Conservation (phyloP, 257 asterid species). For the Ajuga chamaepitys region DNA sequence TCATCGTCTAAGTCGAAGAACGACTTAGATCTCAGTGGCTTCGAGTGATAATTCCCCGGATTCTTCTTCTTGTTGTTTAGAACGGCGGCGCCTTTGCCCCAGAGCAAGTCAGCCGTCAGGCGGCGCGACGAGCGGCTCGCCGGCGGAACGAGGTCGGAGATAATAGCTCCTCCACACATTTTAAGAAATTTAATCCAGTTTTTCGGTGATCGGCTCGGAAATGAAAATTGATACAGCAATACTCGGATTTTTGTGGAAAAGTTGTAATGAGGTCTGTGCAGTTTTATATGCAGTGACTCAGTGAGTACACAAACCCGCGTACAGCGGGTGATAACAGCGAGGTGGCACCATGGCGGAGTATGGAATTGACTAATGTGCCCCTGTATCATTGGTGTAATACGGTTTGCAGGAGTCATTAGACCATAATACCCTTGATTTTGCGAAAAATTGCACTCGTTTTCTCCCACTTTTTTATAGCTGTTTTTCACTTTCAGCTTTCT, state of each 20-base stretch:
- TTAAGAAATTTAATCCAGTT: neutral
- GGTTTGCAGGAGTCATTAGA: neutral
- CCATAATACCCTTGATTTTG: neutral
- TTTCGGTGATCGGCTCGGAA: neutral
- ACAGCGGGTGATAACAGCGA: slow-evolving; percentile 6
- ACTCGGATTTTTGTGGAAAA: neutral
- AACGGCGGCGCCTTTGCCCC: slow-evolving; percentile 50
- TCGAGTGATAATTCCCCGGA: slow-evolving; percentile 26
- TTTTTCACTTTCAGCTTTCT: no score
- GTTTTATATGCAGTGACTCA: slow-evolving; percentile 8
- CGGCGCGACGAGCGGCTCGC: slow-evolving; percentile 47
- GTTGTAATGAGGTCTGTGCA: neutral
- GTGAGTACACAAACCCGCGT: no score
- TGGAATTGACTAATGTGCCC: neutral
- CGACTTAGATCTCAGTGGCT: slow-evolving; percentile 40
- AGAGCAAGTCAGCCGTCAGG: slow-evolving; percentile 65
- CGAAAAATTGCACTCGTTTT: neutral
- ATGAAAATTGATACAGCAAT: neutral
- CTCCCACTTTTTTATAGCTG: neutral
- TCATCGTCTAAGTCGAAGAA: slow-evolving; percentile 34
- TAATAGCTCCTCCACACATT: slow-evolving; percentile 95
- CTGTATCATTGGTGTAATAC: neutral
- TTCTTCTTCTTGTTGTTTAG: slow-evolving; percentile 31
- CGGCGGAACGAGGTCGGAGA: slow-evolving; percentile 46
- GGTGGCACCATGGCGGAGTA: neutral